phyloP scores from a whole-genome alignment of 495 filamentous ascomycete genomes.

The Aspergillus bertholletiae region DNA sequence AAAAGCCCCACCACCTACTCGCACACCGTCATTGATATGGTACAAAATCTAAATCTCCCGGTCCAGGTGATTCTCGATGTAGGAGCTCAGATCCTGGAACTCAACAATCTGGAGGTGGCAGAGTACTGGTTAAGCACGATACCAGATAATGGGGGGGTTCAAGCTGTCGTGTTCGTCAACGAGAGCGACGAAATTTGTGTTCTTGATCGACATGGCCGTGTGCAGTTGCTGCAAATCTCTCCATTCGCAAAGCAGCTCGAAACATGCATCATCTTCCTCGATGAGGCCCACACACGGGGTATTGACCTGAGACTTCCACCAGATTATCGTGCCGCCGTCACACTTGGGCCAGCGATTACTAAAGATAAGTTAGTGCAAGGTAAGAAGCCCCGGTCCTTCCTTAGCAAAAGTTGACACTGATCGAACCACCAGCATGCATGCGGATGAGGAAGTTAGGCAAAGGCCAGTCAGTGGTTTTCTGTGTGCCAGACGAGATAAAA shows the following conservation, averaged over 20 bases:
- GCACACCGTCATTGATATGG: conserved; percentile 23
- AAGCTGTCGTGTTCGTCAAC: conserved; percentile 48
- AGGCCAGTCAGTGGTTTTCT: not conserved
- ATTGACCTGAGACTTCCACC: conserved; percentile 65
- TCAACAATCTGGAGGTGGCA: conserved; percentile 1
- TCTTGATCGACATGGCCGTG: conserved; percentile 39
- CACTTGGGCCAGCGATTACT: conserved; percentile 61
- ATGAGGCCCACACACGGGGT: conserved; percentile 74
- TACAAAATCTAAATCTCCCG: conserved; percentile 30
- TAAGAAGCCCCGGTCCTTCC: not conserved
- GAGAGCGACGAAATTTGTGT: conserved; percentile 44
- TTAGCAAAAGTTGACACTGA: not conserved
- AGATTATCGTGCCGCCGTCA: conserved; percentile 61
- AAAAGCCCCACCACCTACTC: not conserved
- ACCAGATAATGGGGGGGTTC: conserved; percentile 11
- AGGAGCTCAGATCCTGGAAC: conserved; percentile 64
- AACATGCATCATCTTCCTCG: conserved; percentile 66
- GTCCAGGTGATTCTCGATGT: conserved; percentile 67
- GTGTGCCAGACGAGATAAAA: not conserved
- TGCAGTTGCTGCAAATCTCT: conserved; percentile 54
- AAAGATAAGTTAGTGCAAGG: conserved; percentile 47
- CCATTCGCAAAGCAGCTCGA: conserved; percentile 58
- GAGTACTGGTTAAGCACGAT: conserved; percentile 8
- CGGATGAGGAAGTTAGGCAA: not conserved
- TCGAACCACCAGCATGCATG: not conserved